phyloP scores from a whole-genome alignment of 495 filamentous ascomycete genomes.

The Symbiotaphrina buchneri region DNA sequence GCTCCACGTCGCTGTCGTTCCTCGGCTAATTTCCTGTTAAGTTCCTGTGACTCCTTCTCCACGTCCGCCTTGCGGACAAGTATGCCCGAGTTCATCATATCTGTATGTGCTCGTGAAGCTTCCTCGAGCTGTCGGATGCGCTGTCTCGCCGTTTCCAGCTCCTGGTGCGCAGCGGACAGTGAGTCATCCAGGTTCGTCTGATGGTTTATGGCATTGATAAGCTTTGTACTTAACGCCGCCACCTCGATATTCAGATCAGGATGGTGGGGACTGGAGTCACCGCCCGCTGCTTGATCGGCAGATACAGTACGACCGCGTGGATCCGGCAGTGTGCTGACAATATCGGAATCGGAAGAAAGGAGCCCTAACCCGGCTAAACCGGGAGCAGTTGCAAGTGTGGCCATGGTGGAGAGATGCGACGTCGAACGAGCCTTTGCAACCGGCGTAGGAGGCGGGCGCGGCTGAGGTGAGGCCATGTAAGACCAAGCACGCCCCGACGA shows the following conservation, averaged over 20 bases:
- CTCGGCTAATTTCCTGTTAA: constrained; percentile 40
- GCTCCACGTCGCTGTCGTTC: constrained; percentile 32
- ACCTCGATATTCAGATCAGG: constrained; percentile 77
- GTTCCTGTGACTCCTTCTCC: constrained; percentile 43
- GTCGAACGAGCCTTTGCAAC: constrained; percentile 1
- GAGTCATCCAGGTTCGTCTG: constrained; percentile 85
- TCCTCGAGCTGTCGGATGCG: constrained; percentile 45
- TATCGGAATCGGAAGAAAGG: constrained; percentile 2
- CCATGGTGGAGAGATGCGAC: constrained; percentile 2
- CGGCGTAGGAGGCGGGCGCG: background rate
- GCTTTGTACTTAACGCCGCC: constrained; percentile 74
- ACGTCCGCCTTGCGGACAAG: constrained; percentile 47
- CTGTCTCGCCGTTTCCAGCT: constrained; percentile 52
- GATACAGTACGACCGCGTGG: constrained; percentile 17
- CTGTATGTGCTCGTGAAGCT: constrained; percentile 41
- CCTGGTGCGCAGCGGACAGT: constrained; percentile 58
- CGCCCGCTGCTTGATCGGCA: constrained; percentile 14
- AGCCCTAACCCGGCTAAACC: background rate
- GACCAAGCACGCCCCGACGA: too few relatives aligned
- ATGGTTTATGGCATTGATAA: constrained; percentile 92
- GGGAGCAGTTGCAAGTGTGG: constrained; percentile 1
- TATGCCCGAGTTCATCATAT: constrained; percentile 46
- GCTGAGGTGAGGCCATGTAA: too few relatives aligned
- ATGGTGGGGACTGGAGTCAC: constrained; percentile 28
- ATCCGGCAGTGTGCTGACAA: constrained; percentile 25